Percentiles rank a stretch among this genome's conserved stretches.
Conservation (phyloP, 2,329 filamentous ascomycete genomes). For the Anthostomella pinea region DNA sequence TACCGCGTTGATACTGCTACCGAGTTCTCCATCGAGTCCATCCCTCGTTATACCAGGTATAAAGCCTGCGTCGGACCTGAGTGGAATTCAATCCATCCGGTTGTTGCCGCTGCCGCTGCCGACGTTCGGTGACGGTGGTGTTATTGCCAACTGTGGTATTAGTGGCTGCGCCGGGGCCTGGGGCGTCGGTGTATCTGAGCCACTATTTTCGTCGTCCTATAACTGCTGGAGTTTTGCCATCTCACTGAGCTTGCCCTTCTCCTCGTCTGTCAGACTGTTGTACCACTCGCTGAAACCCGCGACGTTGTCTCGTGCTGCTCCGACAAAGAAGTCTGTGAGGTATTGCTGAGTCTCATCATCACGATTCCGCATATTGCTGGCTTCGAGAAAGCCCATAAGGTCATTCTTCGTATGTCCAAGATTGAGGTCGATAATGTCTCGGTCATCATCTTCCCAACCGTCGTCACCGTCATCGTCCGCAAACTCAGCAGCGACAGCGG, state of each 20-base stretch:
- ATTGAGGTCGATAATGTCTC: conserved; percentile 72
- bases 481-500: conserved; percentile 56
- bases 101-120: too few species aligned
- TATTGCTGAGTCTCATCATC: conserved; percentile 92
- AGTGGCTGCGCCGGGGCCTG: too few species aligned
- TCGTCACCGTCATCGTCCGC: conserved; percentile 66
- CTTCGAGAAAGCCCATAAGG: conserved; percentile 74
- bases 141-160: too few species aligned
- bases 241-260: conserved; percentile 55
- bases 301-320: conserved; percentile 53
- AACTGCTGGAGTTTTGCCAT: conserved; percentile 38
- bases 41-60: too few species aligned
- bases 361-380: conserved; percentile 59
- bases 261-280: conserved; percentile 51
- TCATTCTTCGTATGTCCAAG: conserved; percentile 67
- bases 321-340: conserved; percentile 76
- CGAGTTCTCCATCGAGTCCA: too few species aligned
- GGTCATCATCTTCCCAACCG: conserved; percentile 87
- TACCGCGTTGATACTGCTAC: too few species aligned
- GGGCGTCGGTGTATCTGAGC: too few species aligned
- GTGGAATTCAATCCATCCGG: too few species aligned
- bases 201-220: conserved; percentile 1
- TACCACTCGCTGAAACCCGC: conserved; percentile 58
- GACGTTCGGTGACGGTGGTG: too few species aligned
- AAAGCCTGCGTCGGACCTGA: too few species aligned